These are phyloP conservation scores for Acacia crassicarpa DNA, from an alignment of 306 rosid genomes.

Conservation along the genomic window DNA sequence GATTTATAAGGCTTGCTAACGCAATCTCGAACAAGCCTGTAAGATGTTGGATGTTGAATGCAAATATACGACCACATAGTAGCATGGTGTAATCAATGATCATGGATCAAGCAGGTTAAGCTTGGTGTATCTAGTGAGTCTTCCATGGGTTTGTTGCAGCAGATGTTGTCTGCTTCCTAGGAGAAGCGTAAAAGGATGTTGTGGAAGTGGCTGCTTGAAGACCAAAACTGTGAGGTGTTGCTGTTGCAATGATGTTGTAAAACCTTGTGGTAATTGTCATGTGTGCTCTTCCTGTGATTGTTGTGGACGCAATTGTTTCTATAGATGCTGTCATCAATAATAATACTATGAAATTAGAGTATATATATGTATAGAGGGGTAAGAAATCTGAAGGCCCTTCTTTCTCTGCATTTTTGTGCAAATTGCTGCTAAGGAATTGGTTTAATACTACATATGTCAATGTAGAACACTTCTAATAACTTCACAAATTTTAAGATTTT, in stretches of 20 bases:
- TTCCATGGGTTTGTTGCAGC: constrained; percentile 32
- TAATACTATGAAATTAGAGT: background rate
- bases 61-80: background rate
- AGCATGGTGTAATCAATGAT: background rate
- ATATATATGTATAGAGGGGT: background rate
- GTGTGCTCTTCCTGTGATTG: constrained; percentile 1
- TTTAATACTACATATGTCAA: too few relatives aligned
- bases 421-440: too few relatives aligned
- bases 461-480: too few relatives aligned
- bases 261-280: background rate
- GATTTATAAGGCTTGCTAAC: too few relatives aligned
- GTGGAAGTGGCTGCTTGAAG: constrained; percentile 21
- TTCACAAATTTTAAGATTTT: too few relatives aligned
- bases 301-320: background rate
- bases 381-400: background rate
- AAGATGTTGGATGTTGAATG: background rate
- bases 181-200: constrained; percentile 20
- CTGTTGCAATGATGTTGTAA: constrained; percentile 21
- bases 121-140: background rate
- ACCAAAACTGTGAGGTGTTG: constrained; percentile 10
- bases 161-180: constrained; percentile 23
- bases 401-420: too few relatives aligned
- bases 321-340: constrained; percentile 13
- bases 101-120: background rate
- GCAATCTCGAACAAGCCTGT: too few relatives aligned